These are phyloP conservation scores for Kluyveromyces lactis DNA, from an alignment of 805 yeast species.

Conservation along the genomic window DNA sequence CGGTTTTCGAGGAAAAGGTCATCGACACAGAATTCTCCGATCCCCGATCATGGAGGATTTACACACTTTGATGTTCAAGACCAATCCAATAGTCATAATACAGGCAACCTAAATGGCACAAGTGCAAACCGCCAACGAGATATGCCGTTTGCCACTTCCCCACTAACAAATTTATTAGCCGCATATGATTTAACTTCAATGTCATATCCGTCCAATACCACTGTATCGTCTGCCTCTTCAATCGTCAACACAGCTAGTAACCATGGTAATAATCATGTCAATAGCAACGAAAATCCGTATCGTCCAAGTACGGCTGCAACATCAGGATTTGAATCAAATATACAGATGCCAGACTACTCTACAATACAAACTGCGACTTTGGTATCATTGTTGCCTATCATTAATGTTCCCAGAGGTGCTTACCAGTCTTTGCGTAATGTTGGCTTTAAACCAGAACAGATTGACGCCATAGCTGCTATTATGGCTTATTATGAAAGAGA, in stretches of 20 bases:
- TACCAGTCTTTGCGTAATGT: conserved; percentile 52
- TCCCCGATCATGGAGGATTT: conserved; percentile 21
- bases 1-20: conserved; percentile 20
- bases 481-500: conserved; percentile 58
- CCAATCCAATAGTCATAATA: background rate
- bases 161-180: conserved; percentile 14
- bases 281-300: background rate
- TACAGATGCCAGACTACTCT: conserved; percentile 26
- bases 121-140: conserved; percentile 4
- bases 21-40: conserved; percentile 6
- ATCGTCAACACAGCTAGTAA: background rate
- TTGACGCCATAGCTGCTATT: conserved; percentile 63
- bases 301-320: background rate
- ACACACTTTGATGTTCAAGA: conserved; percentile 13
- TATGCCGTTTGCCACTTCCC: conserved; percentile 14
- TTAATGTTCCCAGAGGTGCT: conserved; percentile 69
- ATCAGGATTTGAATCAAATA: conserved; percentile 8
- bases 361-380: conserved; percentile 28
- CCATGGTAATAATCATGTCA: conserved; percentile 3
- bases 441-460: conserved; percentile 61
- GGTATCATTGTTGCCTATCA: conserved; percentile 44
- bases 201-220: conserved; percentile 6
- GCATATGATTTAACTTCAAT: conserved; percentile 8
- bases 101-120: background rate
- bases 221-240: conserved; percentile 3